These are phyloP conservation scores for Fusarium sp. DNA, from an alignment of 2,329 filamentous ascomycete species.

Conservation along the genomic window DNA sequence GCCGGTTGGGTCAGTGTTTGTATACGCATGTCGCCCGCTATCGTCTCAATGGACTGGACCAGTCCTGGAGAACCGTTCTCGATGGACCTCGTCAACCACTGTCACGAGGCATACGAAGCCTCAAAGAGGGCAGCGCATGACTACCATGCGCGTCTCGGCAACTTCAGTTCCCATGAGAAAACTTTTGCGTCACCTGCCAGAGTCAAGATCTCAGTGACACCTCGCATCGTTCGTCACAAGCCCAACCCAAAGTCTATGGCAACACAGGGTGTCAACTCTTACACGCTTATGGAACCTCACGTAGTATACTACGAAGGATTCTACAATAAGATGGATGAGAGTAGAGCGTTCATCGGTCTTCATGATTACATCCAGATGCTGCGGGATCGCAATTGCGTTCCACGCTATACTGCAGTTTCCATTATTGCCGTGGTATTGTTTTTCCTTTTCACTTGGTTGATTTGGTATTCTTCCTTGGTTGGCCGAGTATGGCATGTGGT, in stretches of 20 bases:
- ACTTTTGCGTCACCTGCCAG: conserved; percentile 33
- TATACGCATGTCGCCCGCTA: conserved; percentile 40
- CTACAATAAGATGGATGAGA: conserved; percentile 38
- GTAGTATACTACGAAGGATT: conserved; percentile 48
- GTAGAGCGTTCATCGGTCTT: conserved; percentile 28
- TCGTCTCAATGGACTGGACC: conserved; percentile 45
- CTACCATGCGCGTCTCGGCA: conserved; percentile 3
- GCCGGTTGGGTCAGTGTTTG: conserved; percentile 49
- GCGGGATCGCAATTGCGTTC: conserved; percentile 18
- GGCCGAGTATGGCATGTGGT: conserved; percentile 14
- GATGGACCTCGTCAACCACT: conserved; percentile 38
- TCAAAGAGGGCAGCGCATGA: conserved; percentile 22
- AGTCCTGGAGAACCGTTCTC: conserved; percentile 45
- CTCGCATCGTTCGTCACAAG: conserved; percentile 42
- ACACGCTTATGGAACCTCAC: conserved; percentile 42
- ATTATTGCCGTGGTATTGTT: conserved; percentile 20
- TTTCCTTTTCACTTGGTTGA: background rate
- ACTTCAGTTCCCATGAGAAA: background rate
- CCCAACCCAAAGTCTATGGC: conserved; percentile 10
- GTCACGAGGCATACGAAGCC: conserved; percentile 26
- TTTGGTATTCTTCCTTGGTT: conserved; percentile 11
- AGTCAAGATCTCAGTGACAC: conserved; percentile 49
- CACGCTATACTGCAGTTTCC: conserved; percentile 18
- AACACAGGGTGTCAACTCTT: conserved; percentile 27
- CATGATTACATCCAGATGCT: conserved; percentile 37